These are phyloP conservation scores for Penicillium canescens DNA, from an alignment of 495 filamentous ascomycete genomes.

Conservation along the genomic window DNA sequence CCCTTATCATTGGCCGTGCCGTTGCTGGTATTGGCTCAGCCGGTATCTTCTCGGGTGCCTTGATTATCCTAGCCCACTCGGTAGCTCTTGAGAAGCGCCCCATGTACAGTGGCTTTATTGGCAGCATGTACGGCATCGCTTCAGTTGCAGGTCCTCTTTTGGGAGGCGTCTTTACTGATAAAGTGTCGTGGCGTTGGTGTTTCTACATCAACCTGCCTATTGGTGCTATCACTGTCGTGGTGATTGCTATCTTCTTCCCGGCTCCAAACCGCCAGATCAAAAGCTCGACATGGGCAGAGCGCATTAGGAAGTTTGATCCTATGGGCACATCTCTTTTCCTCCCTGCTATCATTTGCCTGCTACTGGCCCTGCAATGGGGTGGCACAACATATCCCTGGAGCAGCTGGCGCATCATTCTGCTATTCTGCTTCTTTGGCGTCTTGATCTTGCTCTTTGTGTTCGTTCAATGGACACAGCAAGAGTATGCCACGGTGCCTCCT, in stretches of 20 bases:
- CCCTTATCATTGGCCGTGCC: slow-evolving; percentile 76
- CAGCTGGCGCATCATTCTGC: slow-evolving; percentile 31
- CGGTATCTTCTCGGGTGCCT: slow-evolving; percentile 72
- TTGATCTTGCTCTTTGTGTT: slow-evolving; percentile 31
- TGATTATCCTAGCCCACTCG: slow-evolving; percentile 63
- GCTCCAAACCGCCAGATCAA: slow-evolving; percentile 24
- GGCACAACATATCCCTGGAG: slow-evolving; percentile 38
- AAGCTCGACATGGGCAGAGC: slow-evolving; percentile 19
- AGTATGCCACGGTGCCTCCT: slow-evolving; percentile 32
- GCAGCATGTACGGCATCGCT: slow-evolving; percentile 70
- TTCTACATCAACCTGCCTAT: slow-evolving; percentile 78
- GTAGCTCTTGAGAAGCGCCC: slow-evolving; percentile 68
- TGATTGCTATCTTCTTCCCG: slow-evolving; percentile 54
- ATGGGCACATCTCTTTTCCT: slow-evolving; percentile 37
- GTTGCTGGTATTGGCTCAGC: slow-evolving; percentile 67
- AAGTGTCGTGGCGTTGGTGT: slow-evolving; percentile 80
- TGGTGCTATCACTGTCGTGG: slow-evolving; percentile 55
- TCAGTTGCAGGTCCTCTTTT: slow-evolving; percentile 66
- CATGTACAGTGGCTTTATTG: slow-evolving; percentile 65
- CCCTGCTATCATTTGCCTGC: slow-evolving; percentile 37
- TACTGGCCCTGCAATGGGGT: slow-evolving; percentile 47
- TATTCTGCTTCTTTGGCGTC: slow-evolving; percentile 36
- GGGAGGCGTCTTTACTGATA: slow-evolving; percentile 56
- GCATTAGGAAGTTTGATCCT: slow-evolving; percentile 34
- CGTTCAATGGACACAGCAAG: slow-evolving; percentile 24